Conservation (phyloP, 306 rosid species). For the Quercus suber region DNA sequence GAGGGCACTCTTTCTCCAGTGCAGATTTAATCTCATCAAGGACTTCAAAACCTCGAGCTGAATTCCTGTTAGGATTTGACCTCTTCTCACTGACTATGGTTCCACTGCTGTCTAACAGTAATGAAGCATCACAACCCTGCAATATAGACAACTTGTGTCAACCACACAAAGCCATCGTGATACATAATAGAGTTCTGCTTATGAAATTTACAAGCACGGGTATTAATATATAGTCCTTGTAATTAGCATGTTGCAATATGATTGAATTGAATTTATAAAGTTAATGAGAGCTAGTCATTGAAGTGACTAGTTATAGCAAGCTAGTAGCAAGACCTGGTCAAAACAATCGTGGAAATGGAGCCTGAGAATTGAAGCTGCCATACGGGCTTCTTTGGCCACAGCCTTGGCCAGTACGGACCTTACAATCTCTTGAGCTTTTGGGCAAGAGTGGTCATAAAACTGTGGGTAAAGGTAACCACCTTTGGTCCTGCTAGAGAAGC, state of each 20-base stretch:
- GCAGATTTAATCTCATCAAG: no score
- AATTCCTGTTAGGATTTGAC: no score
- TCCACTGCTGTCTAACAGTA: no score
- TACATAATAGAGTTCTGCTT: not conserved
- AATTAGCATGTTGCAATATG: no score
- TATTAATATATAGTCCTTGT: no score
- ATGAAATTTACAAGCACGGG: not conserved
- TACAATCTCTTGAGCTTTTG: slow-evolving; percentile 63
- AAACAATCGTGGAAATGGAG: slow-evolving; percentile 93
- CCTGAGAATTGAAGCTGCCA: slow-evolving; percentile 80
- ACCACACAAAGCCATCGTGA: not conserved
- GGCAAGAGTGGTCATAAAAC: slow-evolving; percentile 71
- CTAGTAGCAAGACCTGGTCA: slow-evolving; percentile 54
- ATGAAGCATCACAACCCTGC: no score
- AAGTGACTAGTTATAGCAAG: no score
- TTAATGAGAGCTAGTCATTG: no score
- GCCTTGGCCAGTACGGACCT: slow-evolving; percentile 63
- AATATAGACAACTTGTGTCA: not conserved
- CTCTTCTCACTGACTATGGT: no score
- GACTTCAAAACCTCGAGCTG: no score
- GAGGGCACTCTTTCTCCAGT: no score
- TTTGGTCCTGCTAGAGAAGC: slow-evolving; percentile 29
- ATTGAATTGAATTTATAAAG: no score
- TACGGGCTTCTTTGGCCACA: slow-evolving; percentile 62
- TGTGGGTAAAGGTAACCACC: slow-evolving; percentile 65